A percentile compares a stretch with the other conserved stretches of the same genome.
Conservation (phyloP, 2,329 filamentous ascomycete species). For the Aureobasidium sp. region DNA sequence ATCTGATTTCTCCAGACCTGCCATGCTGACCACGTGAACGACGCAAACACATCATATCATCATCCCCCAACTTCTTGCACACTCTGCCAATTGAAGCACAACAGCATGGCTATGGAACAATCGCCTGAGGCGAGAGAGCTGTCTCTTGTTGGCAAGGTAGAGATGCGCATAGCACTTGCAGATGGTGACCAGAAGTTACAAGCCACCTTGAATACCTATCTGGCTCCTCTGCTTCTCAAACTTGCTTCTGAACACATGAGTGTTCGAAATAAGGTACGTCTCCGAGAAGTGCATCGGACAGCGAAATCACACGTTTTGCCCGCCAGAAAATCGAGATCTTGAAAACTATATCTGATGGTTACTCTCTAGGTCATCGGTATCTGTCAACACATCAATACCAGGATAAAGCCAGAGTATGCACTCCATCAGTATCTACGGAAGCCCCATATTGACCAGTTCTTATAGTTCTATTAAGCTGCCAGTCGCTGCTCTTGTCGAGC, state of each 20-base stretch:
- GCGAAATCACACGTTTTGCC: too few relatives aligned
- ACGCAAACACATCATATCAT: neutral
- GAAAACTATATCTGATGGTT: neutral
- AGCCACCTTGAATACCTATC: slow-evolving; percentile 66
- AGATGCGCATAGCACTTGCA: slow-evolving; percentile 74
- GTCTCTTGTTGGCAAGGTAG: slow-evolving; percentile 74
- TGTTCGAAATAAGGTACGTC: slow-evolving; percentile 66
- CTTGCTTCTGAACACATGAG: slow-evolving; percentile 70
- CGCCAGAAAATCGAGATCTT: too few relatives aligned
- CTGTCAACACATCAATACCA: slow-evolving; percentile 64
- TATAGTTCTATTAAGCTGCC: slow-evolving; percentile 63
- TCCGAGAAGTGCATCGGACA: neutral
- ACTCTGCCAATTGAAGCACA: slow-evolving; percentile 21
- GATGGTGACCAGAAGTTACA: slow-evolving; percentile 80
- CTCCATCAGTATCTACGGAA: neutral
- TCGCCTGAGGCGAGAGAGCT: slow-evolving; percentile 63
- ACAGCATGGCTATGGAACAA: slow-evolving; percentile 22
- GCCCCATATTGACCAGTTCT: slow-evolving; percentile 17
- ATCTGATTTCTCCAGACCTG: neutral
- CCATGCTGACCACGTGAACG: neutral
- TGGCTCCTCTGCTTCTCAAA: slow-evolving; percentile 78
- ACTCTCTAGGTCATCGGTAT: slow-evolving; percentile 52
- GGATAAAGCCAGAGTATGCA: slow-evolving; percentile 49
- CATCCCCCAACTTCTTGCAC: neutral
- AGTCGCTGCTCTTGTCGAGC: slow-evolving; percentile 74